phyloP scores from a whole-genome alignment of 345 rosid species.

The Rubroshorea leprosula region DNA sequence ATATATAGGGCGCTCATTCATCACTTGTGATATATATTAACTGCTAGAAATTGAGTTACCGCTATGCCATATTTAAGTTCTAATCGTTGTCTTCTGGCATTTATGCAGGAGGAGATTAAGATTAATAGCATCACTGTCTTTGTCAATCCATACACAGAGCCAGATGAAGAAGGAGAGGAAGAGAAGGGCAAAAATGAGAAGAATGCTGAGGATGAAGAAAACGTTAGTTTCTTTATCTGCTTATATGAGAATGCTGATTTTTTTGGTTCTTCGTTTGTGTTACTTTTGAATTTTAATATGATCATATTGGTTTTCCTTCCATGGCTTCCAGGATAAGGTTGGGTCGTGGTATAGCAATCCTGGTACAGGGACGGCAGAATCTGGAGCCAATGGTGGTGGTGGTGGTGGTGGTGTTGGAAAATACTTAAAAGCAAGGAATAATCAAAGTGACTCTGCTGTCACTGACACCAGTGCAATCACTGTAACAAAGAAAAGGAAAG shows the following conservation, averaged over 20 bases:
- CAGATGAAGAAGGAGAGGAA: slow-evolving; percentile 76
- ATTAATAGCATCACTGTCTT: slow-evolving; percentile 62
- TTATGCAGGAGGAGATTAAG: slow-evolving; percentile 81
- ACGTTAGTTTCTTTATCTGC: slow-evolving; percentile 25
- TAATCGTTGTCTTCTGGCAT: slow-evolving; percentile 7
- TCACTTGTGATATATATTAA: too few species aligned
- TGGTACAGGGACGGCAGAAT: slow-evolving; percentile 52
- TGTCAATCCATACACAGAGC: slow-evolving; percentile 81
- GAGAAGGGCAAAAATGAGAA: slow-evolving; percentile 57
- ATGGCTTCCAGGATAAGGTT: slow-evolving; percentile 54
- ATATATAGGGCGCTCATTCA: too few species aligned
- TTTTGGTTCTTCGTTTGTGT: neutral
- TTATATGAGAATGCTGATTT: neutral
- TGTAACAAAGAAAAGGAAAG: slow-evolving; percentile 63
- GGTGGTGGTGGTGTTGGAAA: slow-evolving; percentile 70
- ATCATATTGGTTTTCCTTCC: slow-evolving; percentile 3
- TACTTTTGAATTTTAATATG: neutral
- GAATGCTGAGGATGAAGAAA: slow-evolving; percentile 52
- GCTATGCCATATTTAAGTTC: slow-evolving; percentile 3
- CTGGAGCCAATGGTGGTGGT: slow-evolving; percentile 27
- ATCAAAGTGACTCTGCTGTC: slow-evolving; percentile 29
- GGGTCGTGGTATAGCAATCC: slow-evolving; percentile 97
- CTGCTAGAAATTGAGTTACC: too few species aligned
- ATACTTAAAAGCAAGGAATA: slow-evolving; percentile 60
- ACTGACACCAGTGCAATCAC: slow-evolving; percentile 27